Conservation (phyloP, 768 basidiomycete species). For the Russula dissimulans region DNA sequence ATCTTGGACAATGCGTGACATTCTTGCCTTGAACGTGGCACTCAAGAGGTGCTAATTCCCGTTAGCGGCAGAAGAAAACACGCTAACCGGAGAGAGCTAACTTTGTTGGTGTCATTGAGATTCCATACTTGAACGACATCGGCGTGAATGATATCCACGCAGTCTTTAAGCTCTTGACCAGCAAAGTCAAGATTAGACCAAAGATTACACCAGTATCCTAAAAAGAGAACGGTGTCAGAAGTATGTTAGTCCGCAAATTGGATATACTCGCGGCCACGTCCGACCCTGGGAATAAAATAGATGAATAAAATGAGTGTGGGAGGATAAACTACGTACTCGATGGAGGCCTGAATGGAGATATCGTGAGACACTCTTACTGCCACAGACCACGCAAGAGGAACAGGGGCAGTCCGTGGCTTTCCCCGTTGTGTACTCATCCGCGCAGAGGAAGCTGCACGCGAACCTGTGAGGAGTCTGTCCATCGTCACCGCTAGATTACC, state of each 20-base stretch:
- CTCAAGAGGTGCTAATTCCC: neutral
- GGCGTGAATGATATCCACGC: neutral
- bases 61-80: neutral
- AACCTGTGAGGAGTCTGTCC: neutral
- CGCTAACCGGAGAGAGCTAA: neutral
- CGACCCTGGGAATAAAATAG: neutral
- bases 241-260: neutral
- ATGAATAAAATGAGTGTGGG: neutral
- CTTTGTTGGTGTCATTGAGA: neutral
- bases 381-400: neutral
- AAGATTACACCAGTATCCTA: slow-evolving; percentile 4
- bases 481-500: neutral
- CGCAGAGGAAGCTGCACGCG: neutral
- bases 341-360: neutral
- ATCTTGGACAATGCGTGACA: slow-evolving; percentile 2
- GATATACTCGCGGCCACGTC: neutral
- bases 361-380: neutral
- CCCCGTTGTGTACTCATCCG: neutral
- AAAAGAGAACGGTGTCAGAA: neutral
- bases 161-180: neutral
- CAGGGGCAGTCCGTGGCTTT: neutral
- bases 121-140: slow-evolving; percentile 8
- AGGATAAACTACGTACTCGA: neutral
- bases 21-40: neutral
- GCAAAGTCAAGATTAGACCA: neutral